Percentiles rank a stretch among this genome's conserved stretches.
phyloP scores from a whole-genome alignment of 352 stramenopile genomes.

The Phytopythium litorale region DNA sequence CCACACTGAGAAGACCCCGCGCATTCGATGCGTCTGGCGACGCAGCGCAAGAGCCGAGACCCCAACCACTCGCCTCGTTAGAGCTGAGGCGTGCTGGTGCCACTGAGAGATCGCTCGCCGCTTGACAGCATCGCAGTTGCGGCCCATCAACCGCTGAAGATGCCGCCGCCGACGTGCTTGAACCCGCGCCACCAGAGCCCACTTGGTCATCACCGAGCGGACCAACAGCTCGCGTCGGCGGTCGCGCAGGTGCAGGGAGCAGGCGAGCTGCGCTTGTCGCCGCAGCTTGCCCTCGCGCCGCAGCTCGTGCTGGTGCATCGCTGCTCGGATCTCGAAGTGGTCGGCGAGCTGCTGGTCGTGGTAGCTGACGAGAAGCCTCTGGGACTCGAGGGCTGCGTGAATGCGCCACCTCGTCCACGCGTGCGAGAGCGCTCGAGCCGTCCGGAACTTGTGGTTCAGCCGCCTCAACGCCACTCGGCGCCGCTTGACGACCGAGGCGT shows the following conservation, averaged over 20 bases:
- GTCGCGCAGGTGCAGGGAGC: background rate
- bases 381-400: background rate
- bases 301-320: slow-evolving; percentile 1
- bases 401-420: slow-evolving; percentile 2
- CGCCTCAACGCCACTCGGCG: background rate
- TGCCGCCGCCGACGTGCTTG: no score
- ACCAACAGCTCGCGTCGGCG: background rate
- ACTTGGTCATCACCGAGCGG: background rate
- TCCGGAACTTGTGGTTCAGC: background rate
- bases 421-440: background rate
- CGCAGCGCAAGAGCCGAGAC: background rate
- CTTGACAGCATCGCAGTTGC: background rate
- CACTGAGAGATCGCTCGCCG: background rate
- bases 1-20: background rate
- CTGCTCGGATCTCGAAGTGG: background rate
- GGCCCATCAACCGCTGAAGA: background rate
- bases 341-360: background rate
- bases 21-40: background rate
- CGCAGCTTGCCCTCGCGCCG: background rate
- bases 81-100: background rate
- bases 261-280: background rate
- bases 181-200: background rate
- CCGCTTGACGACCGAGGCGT: background rate
- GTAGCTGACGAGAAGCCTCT: background rate
- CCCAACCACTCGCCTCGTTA: background rate